Base-by-base conservation (phyloP, 345 rosid species). In the Citrus glauca region DNA sequence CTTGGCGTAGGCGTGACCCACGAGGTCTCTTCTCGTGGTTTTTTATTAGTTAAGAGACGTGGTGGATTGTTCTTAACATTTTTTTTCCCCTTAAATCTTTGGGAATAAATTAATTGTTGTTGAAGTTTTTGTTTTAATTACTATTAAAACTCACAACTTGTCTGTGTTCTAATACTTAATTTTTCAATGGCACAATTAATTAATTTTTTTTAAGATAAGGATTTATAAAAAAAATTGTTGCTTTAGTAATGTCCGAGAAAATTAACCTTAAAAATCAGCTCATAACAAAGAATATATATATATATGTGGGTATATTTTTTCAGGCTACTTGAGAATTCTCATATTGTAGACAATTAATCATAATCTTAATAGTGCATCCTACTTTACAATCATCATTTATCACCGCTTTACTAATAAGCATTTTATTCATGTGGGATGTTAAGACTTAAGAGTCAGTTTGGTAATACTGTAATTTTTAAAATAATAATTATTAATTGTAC, bases 391-490 rank as follows among this genome's bases (percentile, higher is more conserved):
- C 45, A 8, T 0, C 45, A 40, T 40, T 11, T 40, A 40, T 40
- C 45, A 0, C 13, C 45, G 0, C 0, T 9, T 13, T 1, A 2
- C 13, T 2, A 40, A 40, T 9, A 40, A 9, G 4, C 45, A 40
- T 40, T 9, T 40, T 9, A 40, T 40, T 13, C 45, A 0, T 40
- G 45, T 40, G 11, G 45, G 2, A 40, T 9, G 9, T 2, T 2
- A 40, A 9, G 45, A 2, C 2, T 2, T 2, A 40, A 9, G 45
- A 2, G 10, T 0, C 0, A 40, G 3, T 9, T 0, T 9, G 10
- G 0, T 40, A 40, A 40, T 40, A 0, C 0, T 9, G 13, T 40
- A 40, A 0, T 2, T 40, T 40, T 9, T 40, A 9, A 40, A 40
- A 9, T 40, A 9, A 40, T 40, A 1, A 0, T 38, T 9, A 9